Conservation (phyloP, 2,329 filamentous ascomycete species). For the Arachnopeziza araneosa region DNA sequence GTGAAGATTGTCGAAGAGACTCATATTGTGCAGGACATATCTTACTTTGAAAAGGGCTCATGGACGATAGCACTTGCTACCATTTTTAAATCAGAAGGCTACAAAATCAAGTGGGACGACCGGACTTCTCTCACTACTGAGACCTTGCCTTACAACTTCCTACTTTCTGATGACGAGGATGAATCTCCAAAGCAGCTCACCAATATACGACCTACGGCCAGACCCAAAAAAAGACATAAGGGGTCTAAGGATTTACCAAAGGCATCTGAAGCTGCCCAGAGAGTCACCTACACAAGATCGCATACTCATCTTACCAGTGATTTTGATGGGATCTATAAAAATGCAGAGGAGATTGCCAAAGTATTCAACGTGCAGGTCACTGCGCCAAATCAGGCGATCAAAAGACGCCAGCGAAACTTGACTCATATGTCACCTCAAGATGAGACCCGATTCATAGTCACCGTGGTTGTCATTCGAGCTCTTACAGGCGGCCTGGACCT, state of each 20-base stretch:
- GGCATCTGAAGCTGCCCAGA: not conserved
- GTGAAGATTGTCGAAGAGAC: no score
- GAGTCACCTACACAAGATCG: slow-evolving; percentile 15
- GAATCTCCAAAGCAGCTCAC: not conserved
- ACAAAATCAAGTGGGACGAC: slow-evolving; percentile 21
- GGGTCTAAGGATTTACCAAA: not conserved
- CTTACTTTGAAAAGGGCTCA: slow-evolving; percentile 13
- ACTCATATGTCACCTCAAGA: slow-evolving; percentile 35
- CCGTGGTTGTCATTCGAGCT: slow-evolving; percentile 52
- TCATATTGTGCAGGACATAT: not conserved
- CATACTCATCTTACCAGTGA: slow-evolving; percentile 20
- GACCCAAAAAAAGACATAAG: not conserved
- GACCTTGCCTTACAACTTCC: slow-evolving; percentile 35
- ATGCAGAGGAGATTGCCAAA: slow-evolving; percentile 12
- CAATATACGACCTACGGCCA: not conserved
- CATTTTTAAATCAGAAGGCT: not conserved
- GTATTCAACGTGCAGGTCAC: slow-evolving; percentile 19
- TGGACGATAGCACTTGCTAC: slow-evolving; percentile 7
- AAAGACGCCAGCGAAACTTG: slow-evolving; percentile 25
- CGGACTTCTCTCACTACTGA: slow-evolving; percentile 37
- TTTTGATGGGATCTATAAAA: slow-evolving; percentile 21
- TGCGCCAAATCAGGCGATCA: slow-evolving; percentile 14
- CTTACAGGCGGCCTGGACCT: slow-evolving; percentile 56
- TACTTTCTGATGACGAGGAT: slow-evolving; percentile 29
- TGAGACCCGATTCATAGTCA: slow-evolving; percentile 46